Evolutionary conservation across 1,284 basidiomycete genomes (phyloP).

Genomic region (Puccinia polysora): DNA sequence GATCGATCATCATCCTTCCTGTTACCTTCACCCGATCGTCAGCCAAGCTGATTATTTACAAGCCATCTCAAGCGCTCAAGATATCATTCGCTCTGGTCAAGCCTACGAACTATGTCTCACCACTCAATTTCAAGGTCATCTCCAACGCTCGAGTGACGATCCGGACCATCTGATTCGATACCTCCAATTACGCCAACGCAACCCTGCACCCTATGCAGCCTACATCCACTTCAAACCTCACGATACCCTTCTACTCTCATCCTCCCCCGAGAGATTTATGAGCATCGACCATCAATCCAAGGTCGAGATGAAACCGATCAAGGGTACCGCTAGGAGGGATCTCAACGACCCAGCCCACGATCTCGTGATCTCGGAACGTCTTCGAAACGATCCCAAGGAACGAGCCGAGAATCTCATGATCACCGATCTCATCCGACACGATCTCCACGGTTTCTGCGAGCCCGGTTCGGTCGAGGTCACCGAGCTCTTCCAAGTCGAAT

Average conservation of each 20-base stretch:
- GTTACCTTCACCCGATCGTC: constrained; percentile 51
- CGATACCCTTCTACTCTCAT: constrained; percentile 65
- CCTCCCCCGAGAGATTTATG: constrained; percentile 89
- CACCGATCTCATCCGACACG: constrained; percentile 90
- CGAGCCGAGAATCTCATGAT: constrained; percentile 98
- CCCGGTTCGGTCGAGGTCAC: constrained; percentile 72
- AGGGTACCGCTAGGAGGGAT: constrained; percentile 63
- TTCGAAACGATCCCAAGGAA: constrained; percentile 78
- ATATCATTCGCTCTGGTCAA: constrained; percentile 74
- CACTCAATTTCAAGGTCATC: constrained; percentile 59
- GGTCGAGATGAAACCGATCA: constrained; percentile 87
- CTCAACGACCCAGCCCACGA: constrained; percentile 49
- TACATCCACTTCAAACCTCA: constrained; percentile 68
- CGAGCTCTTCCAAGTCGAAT: constrained; percentile 82
- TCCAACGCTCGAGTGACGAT: constrained; percentile 43
- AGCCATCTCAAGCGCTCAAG: constrained; percentile 69
- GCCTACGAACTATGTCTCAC: constrained; percentile 96
- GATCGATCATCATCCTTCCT: not conserved
- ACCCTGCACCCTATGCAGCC: constrained; percentile 86
- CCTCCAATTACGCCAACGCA: constrained; percentile 64
- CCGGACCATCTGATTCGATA: constrained; percentile 52
- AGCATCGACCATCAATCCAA: constrained; percentile 67
- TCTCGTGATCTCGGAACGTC: constrained; percentile 53
- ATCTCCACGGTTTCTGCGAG: constrained; percentile 68
- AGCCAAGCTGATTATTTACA: constrained; percentile 61